Evolutionary conservation across 2,329 filamentous ascomycete genomes (phyloP), one percentile per base, ranked within the genome.

Genomic region (Nothomitra cinnamomea): DNA sequence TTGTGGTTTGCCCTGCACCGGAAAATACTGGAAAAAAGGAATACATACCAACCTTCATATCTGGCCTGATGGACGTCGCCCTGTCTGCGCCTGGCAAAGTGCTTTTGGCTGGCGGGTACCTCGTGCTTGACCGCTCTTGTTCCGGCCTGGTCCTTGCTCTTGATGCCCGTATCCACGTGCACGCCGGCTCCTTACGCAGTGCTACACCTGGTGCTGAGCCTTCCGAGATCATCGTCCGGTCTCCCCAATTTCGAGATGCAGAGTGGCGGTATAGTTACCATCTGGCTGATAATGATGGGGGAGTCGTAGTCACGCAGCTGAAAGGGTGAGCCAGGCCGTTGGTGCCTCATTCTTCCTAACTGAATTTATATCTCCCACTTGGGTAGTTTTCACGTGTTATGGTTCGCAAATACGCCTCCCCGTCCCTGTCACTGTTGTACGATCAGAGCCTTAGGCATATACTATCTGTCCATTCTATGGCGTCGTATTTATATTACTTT

Each of bases 51-150:
- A 2, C 5, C 24, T 35, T 5, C 45, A 32, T 32, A 5, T 32
- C 28, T 32, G 28, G 28, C 28, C 10, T 10, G 10, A 32, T 28
- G 24, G 45, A 49, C 53, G 67, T 70, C 51, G 83, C 82, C 63
- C 79, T 94, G 59, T 96, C 92, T 58, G 90, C 92, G 21, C 92
- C 92, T 17, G 92, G 92, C 61, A 98, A 98, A 72, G 92, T 98
- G 56, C 78, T 98, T 58, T 78, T 96, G 53, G 87, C 90, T 2
- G 92, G 92, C 58, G 92, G 92, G 57, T 98, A 96, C 69, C 80
- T 96, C 47, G 90, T 95, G 21, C 81, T 98, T 47, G 90, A 96
- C 70, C 80, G 86, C 57, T 73, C 77, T 57, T 88, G 95, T 68
- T 92, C 85, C 2, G 90, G 83, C 36, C 72, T 80, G 17, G 79